Evolutionary conservation across 164 flowering plant genomes (phyloP), one percentile per base, ranked within the genome.

Genomic region (Piper longum): DNA sequence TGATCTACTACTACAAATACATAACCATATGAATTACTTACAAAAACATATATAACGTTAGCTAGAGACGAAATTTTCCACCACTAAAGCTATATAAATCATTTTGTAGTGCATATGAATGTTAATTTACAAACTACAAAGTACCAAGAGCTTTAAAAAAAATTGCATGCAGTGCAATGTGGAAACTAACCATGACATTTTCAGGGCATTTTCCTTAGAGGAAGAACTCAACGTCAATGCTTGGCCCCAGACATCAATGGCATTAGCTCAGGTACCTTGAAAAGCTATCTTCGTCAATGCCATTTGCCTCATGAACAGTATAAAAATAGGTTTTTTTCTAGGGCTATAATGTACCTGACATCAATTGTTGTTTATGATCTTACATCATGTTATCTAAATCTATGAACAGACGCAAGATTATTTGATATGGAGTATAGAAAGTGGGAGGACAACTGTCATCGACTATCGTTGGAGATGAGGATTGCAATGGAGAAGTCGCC

Each of bases 391-490:
- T 39, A 26, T 26, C 16, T 26, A 26, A 26, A 26, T 26, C 2
- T 26, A 26, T 26, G 36, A 26, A 2, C 66, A 90, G 98, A 83
- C 52, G 95, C 97, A 3, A 85, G 88, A 0, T 71, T 86, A 7
- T 95, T 91, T 54, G 96, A 95, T 77, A 81, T 91, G 82, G 99
- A 95, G 74, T 89, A 89, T 36, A 77, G 81, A 11, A 79, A 96
- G 70, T 95, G 99, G 99, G 80, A 79, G 7, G 99, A 95, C 68
- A 96, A 91, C 69, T 89, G 91, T 73, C 96, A 89, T 64, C 79
- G 95, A 16, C 76, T 89, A 9, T 85, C 79, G 85, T 83, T 89
- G 57, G 98, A 87, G 78, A 96, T 95, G 5, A 76, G 92, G 39
- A 89, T 87, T 3, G 99, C 96, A 41, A 79, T 87, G 5, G 98